Conservation (phyloP, 495 filamentous ascomycete genomes). For the Ascobolus immersus region DNA sequence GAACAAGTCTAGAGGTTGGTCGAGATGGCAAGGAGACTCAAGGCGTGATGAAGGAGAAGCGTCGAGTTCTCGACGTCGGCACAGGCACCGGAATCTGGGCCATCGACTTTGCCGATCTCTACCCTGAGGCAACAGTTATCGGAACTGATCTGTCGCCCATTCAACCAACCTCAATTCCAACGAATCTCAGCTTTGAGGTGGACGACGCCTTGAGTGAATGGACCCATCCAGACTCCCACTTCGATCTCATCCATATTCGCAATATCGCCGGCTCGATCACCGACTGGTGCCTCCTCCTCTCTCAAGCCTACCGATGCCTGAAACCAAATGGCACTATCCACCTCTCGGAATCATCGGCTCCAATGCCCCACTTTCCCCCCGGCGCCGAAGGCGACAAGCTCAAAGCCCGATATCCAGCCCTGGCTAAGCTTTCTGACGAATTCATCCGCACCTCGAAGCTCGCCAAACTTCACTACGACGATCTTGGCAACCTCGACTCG, state of each 20-base stretch:
- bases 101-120: slow-evolving; percentile 17
- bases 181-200: slow-evolving; percentile 28
- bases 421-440: no score
- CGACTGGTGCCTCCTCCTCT: slow-evolving; percentile 1
- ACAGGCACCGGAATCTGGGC: slow-evolving; percentile 29
- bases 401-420: no score
- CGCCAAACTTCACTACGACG: no score
- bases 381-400: no score
- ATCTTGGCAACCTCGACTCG: no score
- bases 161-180: slow-evolving; percentile 26
- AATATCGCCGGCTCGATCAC: slow-evolving; percentile 7
- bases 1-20: no score
- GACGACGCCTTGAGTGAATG: slow-evolving; percentile 26
- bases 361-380: no score
- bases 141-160: slow-evolving; percentile 29
- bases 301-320: background rate
- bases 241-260: slow-evolving; percentile 19
- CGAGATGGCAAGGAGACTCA: no score
- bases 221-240: slow-evolving; percentile 8
- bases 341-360: no score
- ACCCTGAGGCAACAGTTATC: slow-evolving; percentile 7
- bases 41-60: no score
- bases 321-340: no score
- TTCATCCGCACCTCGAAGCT: no score
- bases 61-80: slow-evolving; percentile 30